Evolutionary conservation across 2,329 filamentous ascomycete genomes (phyloP), one percentile per base, ranked within the genome.

Genomic region (Colletotrichum viniferum): DNA sequence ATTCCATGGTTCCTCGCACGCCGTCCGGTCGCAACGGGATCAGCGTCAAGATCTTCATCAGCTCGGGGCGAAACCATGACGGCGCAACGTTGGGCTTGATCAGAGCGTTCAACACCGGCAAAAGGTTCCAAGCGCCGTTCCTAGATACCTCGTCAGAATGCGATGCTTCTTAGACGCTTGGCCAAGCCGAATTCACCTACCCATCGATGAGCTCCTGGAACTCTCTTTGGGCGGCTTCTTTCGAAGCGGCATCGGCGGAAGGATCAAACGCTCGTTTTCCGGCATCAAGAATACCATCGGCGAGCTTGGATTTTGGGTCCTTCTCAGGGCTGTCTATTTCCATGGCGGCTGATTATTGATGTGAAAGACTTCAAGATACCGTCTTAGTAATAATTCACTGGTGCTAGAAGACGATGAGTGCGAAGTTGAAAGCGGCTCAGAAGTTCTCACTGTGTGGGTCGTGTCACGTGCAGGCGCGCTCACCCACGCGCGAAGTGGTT

Each of bases 1-100:
- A 95, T 80, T 95, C 93, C 76, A 95, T 86, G 0, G 92, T 93
- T 30, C 91, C 89, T 38, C 93, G 89, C 16, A 95, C 92, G 21
- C 93, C 93, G 76, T 91, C 88, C 4, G 86, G 84, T 5, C 93
- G 87, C 30, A 94, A 85, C 2, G 93, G 93, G 12, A 95, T 80
- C 14, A 87, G 81, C 2, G 92, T 91, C 60, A 95, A 86, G 14
- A 89, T 86, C 72, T 87, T 87, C 78, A 92, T 86, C 3, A 95
- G 81, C 56, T 87, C 87, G 21, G 87, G 78, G 58, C 89, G 89
- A n/a, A 94, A 85, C 91, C 91, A 94, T 81, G 83, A 78, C 13
- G 92, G 91, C 18, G 90, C 87, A 28, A 87, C 82, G 71, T 88
- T 88, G 13, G 93, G 92, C 76, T 93, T 91, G 38, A 94, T 89